Evolutionary conservation across 177 flowering plant species (phyloP).

Genomic region (Telopea speciosissima): DNA sequence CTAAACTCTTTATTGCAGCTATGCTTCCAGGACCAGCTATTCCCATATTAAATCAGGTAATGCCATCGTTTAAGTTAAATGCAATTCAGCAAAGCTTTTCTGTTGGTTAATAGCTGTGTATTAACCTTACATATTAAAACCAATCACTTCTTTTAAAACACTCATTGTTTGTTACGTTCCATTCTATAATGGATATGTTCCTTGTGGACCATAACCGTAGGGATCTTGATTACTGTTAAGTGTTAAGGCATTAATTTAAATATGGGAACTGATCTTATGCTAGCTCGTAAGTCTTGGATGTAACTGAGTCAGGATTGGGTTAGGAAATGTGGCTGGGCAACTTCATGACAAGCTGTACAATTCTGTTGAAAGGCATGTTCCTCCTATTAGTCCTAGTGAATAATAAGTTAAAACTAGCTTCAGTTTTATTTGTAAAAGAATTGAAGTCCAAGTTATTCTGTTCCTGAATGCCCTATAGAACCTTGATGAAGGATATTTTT

Average conservation of each 20-base stretch:
- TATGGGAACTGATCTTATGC: not conserved
- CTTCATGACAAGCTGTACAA: not conserved
- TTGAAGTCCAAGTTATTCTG: too few species aligned
- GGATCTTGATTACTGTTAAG: too few species aligned
- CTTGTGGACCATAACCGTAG: not conserved
- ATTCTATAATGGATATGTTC: not conserved
- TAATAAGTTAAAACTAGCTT: too few species aligned
- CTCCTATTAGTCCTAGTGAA: not conserved
- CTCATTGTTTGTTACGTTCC: not conserved
- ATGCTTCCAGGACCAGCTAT: constrained; percentile 95
- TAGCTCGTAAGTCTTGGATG: not conserved
- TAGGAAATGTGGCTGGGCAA: not conserved
- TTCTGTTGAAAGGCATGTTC: not conserved
- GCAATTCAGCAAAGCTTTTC: not conserved
- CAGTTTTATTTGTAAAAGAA: too few species aligned
- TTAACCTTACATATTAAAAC: not conserved
- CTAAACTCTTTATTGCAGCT: constrained; percentile 38
- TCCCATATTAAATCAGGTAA: constrained; percentile 85
- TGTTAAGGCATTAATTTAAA: too few species aligned
- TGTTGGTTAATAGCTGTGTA: not conserved
- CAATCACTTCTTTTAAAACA: not conserved
- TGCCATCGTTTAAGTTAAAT: not conserved
- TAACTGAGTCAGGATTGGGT: not conserved
- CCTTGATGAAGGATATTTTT: too few species aligned
- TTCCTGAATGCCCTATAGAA: too few species aligned